Evolutionary conservation across 805 yeast genomes (phyloP).

Genomic region (Wickerhamomyces queroliae): DNA sequence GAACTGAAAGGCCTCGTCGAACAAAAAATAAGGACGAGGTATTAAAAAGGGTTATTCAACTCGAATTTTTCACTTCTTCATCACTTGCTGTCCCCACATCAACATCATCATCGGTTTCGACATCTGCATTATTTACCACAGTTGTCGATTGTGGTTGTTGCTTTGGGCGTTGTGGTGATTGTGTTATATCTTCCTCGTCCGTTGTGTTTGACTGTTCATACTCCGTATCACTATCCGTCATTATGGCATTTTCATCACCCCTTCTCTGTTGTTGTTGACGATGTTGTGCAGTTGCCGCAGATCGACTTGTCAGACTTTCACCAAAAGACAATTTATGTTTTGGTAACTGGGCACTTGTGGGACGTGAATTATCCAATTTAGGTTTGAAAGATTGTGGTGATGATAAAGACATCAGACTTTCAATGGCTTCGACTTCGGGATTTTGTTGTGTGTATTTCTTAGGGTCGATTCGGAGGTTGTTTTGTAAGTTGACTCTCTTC

Average conservation of each 20-base stretch:
- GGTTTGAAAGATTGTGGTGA: constrained; percentile 25
- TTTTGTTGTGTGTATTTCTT: constrained; percentile 11
- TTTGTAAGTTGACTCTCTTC: constrained; percentile 10
- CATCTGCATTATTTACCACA: constrained; percentile 4
- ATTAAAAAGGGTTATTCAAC: not conserved
- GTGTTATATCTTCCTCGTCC: not conserved
- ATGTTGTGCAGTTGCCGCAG: not conserved
- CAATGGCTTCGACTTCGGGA: constrained; percentile 35
- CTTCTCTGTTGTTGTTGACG: not conserved
- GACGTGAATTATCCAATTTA: not conserved
- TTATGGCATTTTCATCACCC: constrained; percentile 8
- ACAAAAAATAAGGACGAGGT: too few relatives aligned
- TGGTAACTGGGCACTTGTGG: constrained; percentile 6
- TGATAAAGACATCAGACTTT: constrained; percentile 34
- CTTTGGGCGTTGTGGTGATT: not conserved
- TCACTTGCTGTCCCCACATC: constrained; percentile 11
- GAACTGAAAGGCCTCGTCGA: too few relatives aligned
- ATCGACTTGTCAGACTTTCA: constrained; percentile 4
- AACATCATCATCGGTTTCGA: constrained; percentile 10
- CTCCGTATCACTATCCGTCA: constrained; percentile 15
- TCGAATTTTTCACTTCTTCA: not conserved
- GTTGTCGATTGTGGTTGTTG: not conserved
- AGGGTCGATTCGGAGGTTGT: constrained; percentile 1
- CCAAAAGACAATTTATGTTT: constrained; percentile 20
- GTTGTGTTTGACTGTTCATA: constrained; percentile 6